A percentile compares a stretch with the other conserved stretches of the same genome.
phyloP scores from a whole-genome alignment of 2,329 filamentous ascomycete species.

The Ceratocystis ficicola region DNA sequence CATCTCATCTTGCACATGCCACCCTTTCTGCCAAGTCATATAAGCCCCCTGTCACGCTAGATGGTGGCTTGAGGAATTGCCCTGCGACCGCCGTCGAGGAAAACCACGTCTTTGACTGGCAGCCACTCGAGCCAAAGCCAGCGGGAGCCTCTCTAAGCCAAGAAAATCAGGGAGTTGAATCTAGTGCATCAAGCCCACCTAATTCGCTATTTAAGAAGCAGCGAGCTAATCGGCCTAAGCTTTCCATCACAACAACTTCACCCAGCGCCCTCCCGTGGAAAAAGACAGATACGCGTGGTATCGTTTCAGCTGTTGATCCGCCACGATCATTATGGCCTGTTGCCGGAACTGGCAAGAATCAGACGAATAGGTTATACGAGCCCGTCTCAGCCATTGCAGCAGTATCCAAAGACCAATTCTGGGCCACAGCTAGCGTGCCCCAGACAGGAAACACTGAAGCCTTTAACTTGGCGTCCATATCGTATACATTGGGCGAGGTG shows the following conservation, averaged over 20 bases:
- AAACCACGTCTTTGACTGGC: slow-evolving; percentile 11
- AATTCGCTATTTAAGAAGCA: neutral
- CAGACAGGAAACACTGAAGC: slow-evolving; percentile 22
- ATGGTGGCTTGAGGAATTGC: neutral
- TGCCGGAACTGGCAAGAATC: neutral
- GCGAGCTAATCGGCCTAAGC: slow-evolving; percentile 14
- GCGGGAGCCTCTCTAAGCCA: neutral
- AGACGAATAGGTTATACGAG: neutral
- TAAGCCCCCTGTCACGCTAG: neutral
- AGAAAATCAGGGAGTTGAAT: neutral
- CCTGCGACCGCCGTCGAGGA: slow-evolving; percentile 15
- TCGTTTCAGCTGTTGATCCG: slow-evolving; percentile 19
- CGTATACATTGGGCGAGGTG: slow-evolving; percentile 18
- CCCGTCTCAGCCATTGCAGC: slow-evolving; percentile 3
- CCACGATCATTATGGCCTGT: slow-evolving; percentile 17
- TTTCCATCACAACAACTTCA: slow-evolving; percentile 16
- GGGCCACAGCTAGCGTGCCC: slow-evolving; percentile 18
- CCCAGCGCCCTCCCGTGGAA: slow-evolving; percentile 14
- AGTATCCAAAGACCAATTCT: slow-evolving; percentile 18
- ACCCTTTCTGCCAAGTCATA: slow-evolving; percentile 13
- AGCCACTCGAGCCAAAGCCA: slow-evolving; percentile 6
- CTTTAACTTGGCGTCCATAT: slow-evolving; percentile 21
- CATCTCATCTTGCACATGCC: neutral
- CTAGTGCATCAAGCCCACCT: neutral
- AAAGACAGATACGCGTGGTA: slow-evolving; percentile 10